Conservation (phyloP, 352 stramenopile genomes). For the Saprolegnia parasitica region DNA sequence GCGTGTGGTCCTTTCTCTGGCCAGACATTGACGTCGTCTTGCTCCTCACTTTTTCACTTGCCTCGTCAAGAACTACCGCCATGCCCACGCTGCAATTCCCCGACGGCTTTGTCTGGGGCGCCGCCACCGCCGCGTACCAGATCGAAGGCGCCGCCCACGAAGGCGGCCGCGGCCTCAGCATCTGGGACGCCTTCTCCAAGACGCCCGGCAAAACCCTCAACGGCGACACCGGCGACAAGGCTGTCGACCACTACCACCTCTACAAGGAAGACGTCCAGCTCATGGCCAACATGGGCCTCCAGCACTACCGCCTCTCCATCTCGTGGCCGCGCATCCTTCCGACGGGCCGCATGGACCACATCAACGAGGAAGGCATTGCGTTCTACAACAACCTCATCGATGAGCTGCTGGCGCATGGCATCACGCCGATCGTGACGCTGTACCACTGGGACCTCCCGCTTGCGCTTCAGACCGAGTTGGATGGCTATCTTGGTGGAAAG, state of each 20-base stretch:
- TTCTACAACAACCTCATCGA: conserved; percentile 92
- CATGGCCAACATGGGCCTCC: conserved; percentile 86
- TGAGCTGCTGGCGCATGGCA: conserved; percentile 68
- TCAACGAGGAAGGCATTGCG: conserved; percentile 81
- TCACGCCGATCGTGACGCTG: conserved; percentile 89
- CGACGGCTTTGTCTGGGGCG: conserved; percentile 78
- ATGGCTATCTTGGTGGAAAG: conserved; percentile 49
- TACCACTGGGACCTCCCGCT: conserved; percentile 96
- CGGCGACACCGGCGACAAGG: conserved; percentile 76
- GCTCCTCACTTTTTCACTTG: too few species aligned
- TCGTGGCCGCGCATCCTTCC: conserved; percentile 90
- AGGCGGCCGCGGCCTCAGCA: conserved; percentile 73
- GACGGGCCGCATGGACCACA: conserved; percentile 44
- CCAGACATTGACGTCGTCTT: too few species aligned
- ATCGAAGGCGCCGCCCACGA: conserved; percentile 86
- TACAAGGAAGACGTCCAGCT: conserved; percentile 87
- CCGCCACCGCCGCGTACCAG: conserved; percentile 89
- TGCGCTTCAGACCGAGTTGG: conserved; percentile 70
- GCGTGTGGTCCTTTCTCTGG: too few species aligned
- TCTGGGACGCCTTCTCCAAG: conserved; percentile 89
- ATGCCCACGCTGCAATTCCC: conserved; percentile 34
- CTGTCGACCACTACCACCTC: conserved; percentile 88
- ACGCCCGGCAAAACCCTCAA: conserved; percentile 58
- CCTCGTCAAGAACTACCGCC: too few species aligned
- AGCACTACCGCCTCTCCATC: conserved; percentile 89